Conservation (phyloP, 1,139 yeast genomes). For the Arxiozyma bovina region DNA sequence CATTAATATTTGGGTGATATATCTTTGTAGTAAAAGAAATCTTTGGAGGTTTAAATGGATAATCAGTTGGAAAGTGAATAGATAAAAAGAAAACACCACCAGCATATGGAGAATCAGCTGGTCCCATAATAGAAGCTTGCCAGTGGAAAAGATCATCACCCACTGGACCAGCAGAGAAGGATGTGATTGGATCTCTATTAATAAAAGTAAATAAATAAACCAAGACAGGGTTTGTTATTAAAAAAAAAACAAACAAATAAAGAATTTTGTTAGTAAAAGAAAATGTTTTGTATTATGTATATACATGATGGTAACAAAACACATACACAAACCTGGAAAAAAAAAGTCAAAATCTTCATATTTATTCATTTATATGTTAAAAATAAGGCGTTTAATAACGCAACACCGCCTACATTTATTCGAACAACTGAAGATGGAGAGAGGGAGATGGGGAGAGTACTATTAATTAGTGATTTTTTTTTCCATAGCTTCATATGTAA, state of each 20-base stretch:
- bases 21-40: conserved; percentile 84
- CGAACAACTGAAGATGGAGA: no score
- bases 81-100: conserved; percentile 89
- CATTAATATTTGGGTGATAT: conserved; percentile 85
- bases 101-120: conserved; percentile 86
- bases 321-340: no score
- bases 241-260: background rate
- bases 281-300: background rate
- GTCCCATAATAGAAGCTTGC: conserved; percentile 97
- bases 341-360: no score
- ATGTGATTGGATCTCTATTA: conserved; percentile 91
- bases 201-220: conserved; percentile 1
- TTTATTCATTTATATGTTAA: no score
- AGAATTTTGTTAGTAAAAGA: background rate
- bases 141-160: conserved; percentile 94
- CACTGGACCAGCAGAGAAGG: conserved; percentile 98
- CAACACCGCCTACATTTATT: no score
- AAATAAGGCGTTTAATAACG: no score
- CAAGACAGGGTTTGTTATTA: background rate
- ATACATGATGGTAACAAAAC: background rate
- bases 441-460: no score
- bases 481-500: no score
- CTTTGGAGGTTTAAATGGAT: conserved; percentile 91
- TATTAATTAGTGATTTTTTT: no score
- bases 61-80: conserved; percentile 90